Evolutionary conservation across 2,329 filamentous ascomycete genomes (phyloP).

Genomic region (Cercospora sp.): DNA sequence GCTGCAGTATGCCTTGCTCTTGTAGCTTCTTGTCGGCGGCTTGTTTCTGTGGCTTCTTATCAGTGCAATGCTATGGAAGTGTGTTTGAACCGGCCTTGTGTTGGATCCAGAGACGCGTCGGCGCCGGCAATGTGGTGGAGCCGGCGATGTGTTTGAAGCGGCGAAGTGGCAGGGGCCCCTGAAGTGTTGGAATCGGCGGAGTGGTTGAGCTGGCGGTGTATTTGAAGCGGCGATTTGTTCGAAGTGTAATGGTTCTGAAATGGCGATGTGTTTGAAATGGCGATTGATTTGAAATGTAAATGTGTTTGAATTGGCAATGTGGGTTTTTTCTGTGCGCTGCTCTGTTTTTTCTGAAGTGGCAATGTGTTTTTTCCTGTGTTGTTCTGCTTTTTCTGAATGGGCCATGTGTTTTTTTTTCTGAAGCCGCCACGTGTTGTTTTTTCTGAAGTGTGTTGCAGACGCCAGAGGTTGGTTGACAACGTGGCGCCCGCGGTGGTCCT

Average conservation of each 20-base stretch:
- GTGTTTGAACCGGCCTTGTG: not conserved
- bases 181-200: not conserved
- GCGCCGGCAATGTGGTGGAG: not conserved
- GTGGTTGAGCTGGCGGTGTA: not conserved
- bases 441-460: not conserved
- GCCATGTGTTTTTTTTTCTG: not conserved
- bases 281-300: not conserved
- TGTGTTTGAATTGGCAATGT: not conserved
- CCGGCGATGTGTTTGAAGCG: not conserved
- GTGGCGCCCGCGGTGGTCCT: not conserved
- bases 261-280: not conserved
- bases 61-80: not conserved
- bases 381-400: not conserved
- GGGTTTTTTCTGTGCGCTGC: not conserved
- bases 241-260: not conserved
- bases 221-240: not conserved
- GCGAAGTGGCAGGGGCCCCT: not conserved
- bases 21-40: conserved; percentile 1
- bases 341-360: not conserved
- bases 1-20: not conserved
- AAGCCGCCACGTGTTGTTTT: not conserved
- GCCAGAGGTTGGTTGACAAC: not conserved
- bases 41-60: conserved; percentile 1
- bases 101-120: not conserved
- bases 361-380: not conserved